Evolutionary conservation across 2,329 filamentous ascomycete species (phyloP).

Genomic region (Xylariaceae sp.): DNA sequence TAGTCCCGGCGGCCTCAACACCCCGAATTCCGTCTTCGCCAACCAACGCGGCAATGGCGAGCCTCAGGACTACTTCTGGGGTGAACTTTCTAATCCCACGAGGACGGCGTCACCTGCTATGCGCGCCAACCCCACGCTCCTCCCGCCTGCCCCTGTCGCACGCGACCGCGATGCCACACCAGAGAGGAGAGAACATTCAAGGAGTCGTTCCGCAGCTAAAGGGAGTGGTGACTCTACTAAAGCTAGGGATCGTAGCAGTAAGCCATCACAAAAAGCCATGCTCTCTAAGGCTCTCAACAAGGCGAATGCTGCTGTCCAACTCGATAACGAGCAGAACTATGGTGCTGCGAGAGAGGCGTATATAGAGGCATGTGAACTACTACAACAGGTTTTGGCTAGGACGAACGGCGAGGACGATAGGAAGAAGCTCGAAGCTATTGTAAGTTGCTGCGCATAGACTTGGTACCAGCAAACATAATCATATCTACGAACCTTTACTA

Average conservation of each 20-base stretch:
- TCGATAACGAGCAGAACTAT: slow-evolving; percentile 96
- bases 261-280: slow-evolving; percentile 88
- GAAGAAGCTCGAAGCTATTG: slow-evolving; percentile 90
- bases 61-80: slow-evolving; percentile 36
- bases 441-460: slow-evolving; percentile 56
- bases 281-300: slow-evolving; percentile 94
- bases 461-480: not conserved
- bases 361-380: slow-evolving; percentile 83
- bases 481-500: slow-evolving; percentile 16
- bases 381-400: slow-evolving; percentile 86
- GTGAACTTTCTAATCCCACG: slow-evolving; percentile 34
- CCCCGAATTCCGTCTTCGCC: slow-evolving; percentile 34
- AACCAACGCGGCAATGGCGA: slow-evolving; percentile 32
- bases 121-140: slow-evolving; percentile 33
- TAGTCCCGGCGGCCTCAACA: slow-evolving; percentile 31
- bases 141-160: slow-evolving; percentile 37
- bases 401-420: slow-evolving; percentile 87
- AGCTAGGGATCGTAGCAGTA: slow-evolving; percentile 45
- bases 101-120: slow-evolving; percentile 33
- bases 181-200: slow-evolving; percentile 51
- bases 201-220: slow-evolving; percentile 55
- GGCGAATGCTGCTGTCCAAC: slow-evolving; percentile 91
- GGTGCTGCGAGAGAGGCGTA: slow-evolving; percentile 92
- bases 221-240: slow-evolving; percentile 53
- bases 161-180: slow-evolving; percentile 43